phyloP scores from a whole-genome alignment of 2,329 filamentous ascomycete genomes.

The Talaromyces islandicus region DNA sequence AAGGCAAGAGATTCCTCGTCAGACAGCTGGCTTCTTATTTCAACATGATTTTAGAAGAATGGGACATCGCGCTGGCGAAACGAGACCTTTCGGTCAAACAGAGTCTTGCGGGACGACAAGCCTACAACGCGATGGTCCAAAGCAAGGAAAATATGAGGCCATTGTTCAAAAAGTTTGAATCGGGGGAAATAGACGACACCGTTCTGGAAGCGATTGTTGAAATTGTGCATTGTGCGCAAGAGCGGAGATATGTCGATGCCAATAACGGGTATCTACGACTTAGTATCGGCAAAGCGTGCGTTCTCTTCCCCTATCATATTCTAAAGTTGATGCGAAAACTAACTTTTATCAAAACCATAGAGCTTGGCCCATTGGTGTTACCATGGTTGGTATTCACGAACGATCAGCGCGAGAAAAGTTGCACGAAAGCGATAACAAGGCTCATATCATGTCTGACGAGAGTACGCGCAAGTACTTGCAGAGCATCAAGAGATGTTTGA shows the following conservation, averaged over 20 bases:
- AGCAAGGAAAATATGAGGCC: slow-evolving; percentile 83
- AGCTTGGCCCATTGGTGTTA: slow-evolving; percentile 98
- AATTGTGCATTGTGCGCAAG: slow-evolving; percentile 86
- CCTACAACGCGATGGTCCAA: slow-evolving; percentile 78
- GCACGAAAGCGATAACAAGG: slow-evolving; percentile 71
- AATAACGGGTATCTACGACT: slow-evolving; percentile 91
- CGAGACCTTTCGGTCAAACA: slow-evolving; percentile 55
- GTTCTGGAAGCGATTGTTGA: slow-evolving; percentile 79
- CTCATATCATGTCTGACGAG: slow-evolving; percentile 96
- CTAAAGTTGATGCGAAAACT: neutral
- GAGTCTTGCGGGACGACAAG: slow-evolving; percentile 73
- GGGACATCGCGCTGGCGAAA: slow-evolving; percentile 67
- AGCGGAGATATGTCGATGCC: slow-evolving; percentile 87
- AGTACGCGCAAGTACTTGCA: slow-evolving; percentile 92
- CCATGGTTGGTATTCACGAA: slow-evolving; percentile 99
- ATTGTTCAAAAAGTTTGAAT: slow-evolving; percentile 84
- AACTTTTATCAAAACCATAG: slow-evolving; percentile 21
- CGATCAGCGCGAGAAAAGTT: slow-evolving; percentile 91
- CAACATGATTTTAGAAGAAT: slow-evolving; percentile 88
- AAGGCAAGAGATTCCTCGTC: slow-evolving; percentile 66
- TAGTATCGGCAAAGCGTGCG: slow-evolving; percentile 81
- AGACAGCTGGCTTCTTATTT: slow-evolving; percentile 92
- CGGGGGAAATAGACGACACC: slow-evolving; percentile 68
- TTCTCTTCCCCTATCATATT: slow-evolving; percentile 8
- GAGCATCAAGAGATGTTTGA: slow-evolving; percentile 94